These are phyloP conservation scores for Monosporozyma unispora DNA, from an alignment of 805 yeast species.

Conservation along the genomic window DNA sequence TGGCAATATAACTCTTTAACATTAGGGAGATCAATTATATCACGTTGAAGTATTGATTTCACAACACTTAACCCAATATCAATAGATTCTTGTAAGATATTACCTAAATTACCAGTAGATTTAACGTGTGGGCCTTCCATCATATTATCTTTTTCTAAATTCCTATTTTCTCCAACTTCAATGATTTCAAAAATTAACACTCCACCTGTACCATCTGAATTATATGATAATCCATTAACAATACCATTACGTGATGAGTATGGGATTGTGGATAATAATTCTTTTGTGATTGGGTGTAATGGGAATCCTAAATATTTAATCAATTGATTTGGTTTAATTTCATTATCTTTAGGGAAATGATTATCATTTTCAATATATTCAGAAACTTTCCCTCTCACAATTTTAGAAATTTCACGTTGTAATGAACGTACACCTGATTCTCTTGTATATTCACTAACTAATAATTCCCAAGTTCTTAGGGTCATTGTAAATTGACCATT, in stretches of 20 bases:
- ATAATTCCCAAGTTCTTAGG: conserved; percentile 54
- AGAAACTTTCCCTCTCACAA: conserved; percentile 85
- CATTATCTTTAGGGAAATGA: conserved; percentile 26
- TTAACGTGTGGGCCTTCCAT: conserved; percentile 41
- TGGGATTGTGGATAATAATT: conserved; percentile 36
- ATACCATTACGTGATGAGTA: conserved; percentile 54
- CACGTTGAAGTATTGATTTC: conserved; percentile 45
- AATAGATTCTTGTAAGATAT: conserved; percentile 92
- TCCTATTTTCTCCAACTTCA: conserved; percentile 38
- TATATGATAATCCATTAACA: conserved; percentile 83
- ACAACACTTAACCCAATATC: conserved; percentile 82
- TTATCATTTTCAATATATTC: conserved; percentile 53
- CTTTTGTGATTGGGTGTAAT: conserved; percentile 35
- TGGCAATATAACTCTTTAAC: conserved; percentile 36
- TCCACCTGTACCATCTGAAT: conserved; percentile 80
- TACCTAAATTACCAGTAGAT: conserved; percentile 90
- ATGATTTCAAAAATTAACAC: conserved; percentile 72
- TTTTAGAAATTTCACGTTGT: conserved; percentile 77
- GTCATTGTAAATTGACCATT: conserved; percentile 48
- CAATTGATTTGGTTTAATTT: conserved; percentile 42
- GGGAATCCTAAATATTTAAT: conserved; percentile 65
- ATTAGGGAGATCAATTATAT: conserved; percentile 20
- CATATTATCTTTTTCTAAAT: conserved; percentile 10
- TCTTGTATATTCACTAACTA: conserved; percentile 80
- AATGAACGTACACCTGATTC: conserved; percentile 94